phyloP scores from a whole-genome alignment of 345 rosid genomes.

The Rhizophora apiculata region DNA sequence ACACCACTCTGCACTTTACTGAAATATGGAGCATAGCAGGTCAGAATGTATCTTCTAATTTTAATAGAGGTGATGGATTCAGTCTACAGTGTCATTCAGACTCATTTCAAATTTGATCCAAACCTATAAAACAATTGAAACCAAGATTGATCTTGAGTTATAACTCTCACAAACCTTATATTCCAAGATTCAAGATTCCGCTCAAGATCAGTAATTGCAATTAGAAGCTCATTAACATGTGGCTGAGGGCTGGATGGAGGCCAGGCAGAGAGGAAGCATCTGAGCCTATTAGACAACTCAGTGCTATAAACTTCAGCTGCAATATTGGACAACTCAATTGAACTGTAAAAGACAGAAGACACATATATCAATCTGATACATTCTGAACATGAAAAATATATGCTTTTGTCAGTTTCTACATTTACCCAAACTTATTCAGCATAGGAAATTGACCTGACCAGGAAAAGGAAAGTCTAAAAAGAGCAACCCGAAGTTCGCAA shows the following conservation, averaged over 20 bases:
- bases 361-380: constrained; percentile 1
- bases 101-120: background rate
- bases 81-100: background rate
- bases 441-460: background rate
- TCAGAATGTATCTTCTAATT: constrained; percentile 12
- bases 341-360: constrained; percentile 22
- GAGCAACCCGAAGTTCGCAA: background rate
- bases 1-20: constrained; percentile 31
- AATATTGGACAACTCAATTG: constrained; percentile 30
- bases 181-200: constrained; percentile 26
- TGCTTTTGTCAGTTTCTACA: background rate
- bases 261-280: constrained; percentile 28
- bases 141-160: background rate
- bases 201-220: constrained; percentile 29
- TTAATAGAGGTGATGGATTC: constrained; percentile 4
- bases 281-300: constrained; percentile 28
- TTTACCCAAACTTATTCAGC: background rate
- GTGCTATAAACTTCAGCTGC: constrained; percentile 33
- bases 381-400: background rate
- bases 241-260: constrained; percentile 33
- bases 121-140: background rate
- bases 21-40: constrained; percentile 6
- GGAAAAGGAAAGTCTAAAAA: background rate
- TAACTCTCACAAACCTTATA: constrained; percentile 23
- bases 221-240: constrained; percentile 32